Evolutionary conservation across 2,329 filamentous ascomycete species (phyloP), one percentile per base, ranked within the genome.

Genomic region (Pezicula radicicola): DNA sequence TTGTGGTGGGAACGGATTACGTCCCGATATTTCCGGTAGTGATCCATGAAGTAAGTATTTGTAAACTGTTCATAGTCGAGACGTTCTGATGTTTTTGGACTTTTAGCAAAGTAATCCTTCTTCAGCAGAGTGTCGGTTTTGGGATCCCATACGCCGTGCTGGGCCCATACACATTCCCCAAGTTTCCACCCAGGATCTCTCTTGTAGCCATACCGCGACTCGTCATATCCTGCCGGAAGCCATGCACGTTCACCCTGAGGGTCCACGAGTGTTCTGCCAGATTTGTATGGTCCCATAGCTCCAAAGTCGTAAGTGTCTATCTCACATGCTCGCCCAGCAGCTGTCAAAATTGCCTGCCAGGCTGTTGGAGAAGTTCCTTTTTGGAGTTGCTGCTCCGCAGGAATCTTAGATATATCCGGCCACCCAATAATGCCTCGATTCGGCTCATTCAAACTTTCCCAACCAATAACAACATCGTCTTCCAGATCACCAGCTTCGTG

Each of bases 361-460:
- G 91, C 87, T 4, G 94, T 97, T 21, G 94, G 94, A 21, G 88
- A 91, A 4, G 92, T 96, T 15, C 92, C 91, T 67, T 97, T 95
- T 65, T 96, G 91, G 46, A 97, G 74, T 47, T 92, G 90, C 65
- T 97, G 92, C 53, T 96, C 91, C 52, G 83, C 80, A 1, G 94
- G 94, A 49, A 97, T 87, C 9, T 83, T 78, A 18, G 85, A 88
- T 47, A 99, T 77, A 66, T 97, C 91, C 54, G 85, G 80, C 65
- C 89, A 87, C 12, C 92, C 92, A 45, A 95, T 83, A 66, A 97
- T 77, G 21, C 95, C 93, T 64, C 89, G 83, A 68, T 95, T 94
- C 1, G 94, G 94, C 70, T 99, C 94, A 65, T 99, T 99, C 70
- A 97, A 76, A 64, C 85, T 96, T 74, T 99, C 94, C 89, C 93